Percentiles rank a stretch among this genome's conserved stretches.
Conservation (phyloP, 2,329 filamentous ascomycete species). For the Nannizzia gypsea region DNA sequence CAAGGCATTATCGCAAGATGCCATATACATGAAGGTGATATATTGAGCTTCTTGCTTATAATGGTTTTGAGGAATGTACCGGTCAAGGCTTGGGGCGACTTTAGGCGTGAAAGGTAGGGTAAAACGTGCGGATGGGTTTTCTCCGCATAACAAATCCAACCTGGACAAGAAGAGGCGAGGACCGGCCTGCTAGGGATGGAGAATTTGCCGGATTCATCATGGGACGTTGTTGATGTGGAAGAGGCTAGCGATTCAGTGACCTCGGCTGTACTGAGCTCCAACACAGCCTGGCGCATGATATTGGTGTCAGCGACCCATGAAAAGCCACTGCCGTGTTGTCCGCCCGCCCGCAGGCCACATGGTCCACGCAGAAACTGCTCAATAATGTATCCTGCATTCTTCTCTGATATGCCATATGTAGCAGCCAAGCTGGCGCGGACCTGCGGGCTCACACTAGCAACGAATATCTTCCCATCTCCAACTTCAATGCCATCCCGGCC, state of each 20-base stretch:
- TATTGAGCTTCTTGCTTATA: conserved; percentile 58
- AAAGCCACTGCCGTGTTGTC: conserved; percentile 64
- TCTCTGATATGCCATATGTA: conserved; percentile 62
- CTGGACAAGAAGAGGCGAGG: conserved; percentile 82
- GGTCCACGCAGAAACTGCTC: conserved; percentile 63
- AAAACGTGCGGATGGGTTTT: conserved; percentile 93
- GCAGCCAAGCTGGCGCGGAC: conserved; percentile 79
- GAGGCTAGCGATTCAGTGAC: conserved; percentile 38
- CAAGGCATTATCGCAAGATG: conserved; percentile 95
- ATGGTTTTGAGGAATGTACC: conserved; percentile 84
- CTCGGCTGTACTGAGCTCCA: conserved; percentile 70
- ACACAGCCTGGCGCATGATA: conserved; percentile 63
- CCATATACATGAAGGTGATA: conserved; percentile 74
- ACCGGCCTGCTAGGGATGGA: conserved; percentile 31
- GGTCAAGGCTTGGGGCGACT: conserved; percentile 85
- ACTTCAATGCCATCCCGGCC: conserved; percentile 27
- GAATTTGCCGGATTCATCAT: conserved; percentile 13
- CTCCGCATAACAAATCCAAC: conserved; percentile 98
- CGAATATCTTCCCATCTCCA: conserved; percentile 64
- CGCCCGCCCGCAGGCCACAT: conserved; percentile 56
- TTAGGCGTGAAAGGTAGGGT: conserved; percentile 78
- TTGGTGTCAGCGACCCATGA: conserved; percentile 88
- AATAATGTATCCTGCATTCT: conserved; percentile 69
- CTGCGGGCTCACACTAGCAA: conserved; percentile 89
- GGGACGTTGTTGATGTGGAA: conserved; percentile 7